These are phyloP conservation scores for Sophora flavescens DNA, from an alignment of 306 rosid genomes.

Conservation along the genomic window DNA sequence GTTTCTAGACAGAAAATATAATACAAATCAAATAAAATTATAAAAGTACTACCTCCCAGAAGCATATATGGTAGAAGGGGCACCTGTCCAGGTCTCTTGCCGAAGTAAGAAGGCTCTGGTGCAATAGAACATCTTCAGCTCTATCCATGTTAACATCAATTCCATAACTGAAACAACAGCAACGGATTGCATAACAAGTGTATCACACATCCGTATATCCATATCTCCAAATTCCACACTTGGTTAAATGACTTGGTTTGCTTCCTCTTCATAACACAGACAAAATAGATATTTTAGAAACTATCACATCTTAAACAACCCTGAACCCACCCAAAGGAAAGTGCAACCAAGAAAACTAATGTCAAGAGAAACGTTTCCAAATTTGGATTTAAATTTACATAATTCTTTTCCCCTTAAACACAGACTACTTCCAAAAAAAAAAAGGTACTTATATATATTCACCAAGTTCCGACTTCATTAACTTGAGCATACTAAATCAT, in stretches of 20 bases:
- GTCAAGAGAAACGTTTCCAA: neutral
- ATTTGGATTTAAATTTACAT: neutral
- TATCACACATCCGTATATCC: slow-evolving; percentile 15
- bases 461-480: neutral
- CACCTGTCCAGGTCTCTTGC: slow-evolving; percentile 93
- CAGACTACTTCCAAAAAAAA: slow-evolving; percentile 4
- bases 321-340: no score
- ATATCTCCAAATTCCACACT: neutral
- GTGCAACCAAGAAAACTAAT: neutral
- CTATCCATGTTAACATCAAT: slow-evolving; percentile 90
- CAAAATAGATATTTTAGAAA: slow-evolving; percentile 19
- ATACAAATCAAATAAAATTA: slow-evolving; percentile 13
- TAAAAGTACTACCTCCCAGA: slow-evolving; percentile 75
- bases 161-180: slow-evolving; percentile 75
- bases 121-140: slow-evolving; percentile 93
- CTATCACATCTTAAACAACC: neutral
- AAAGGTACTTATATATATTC: no score
- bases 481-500: neutral
- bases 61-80: slow-evolving; percentile 83
- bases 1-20: neutral
- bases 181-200: slow-evolving; percentile 35
- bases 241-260: slow-evolving; percentile 9
- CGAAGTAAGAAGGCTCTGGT: slow-evolving; percentile 80
- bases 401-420: neutral
- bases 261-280: slow-evolving; percentile 18